Evolutionary conservation across 352 stramenopile species (phyloP).

Genomic region (Pythium brachiatum): DNA sequence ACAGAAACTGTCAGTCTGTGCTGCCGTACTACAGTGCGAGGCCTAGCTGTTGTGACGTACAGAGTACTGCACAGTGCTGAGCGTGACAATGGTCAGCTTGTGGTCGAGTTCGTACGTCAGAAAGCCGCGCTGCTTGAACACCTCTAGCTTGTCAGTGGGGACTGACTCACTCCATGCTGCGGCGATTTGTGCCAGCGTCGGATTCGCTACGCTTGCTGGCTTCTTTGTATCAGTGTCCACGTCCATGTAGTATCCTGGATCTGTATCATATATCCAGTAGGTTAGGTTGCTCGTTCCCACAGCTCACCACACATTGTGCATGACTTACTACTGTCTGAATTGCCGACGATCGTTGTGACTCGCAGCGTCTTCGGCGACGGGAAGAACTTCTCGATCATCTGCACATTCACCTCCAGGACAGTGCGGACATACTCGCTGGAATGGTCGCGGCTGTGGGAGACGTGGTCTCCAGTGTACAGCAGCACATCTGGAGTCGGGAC

Average conservation of each 20-base stretch:
- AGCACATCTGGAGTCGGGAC: constrained; percentile 62
- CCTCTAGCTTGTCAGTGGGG: constrained; percentile 42
- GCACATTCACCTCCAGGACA: constrained; percentile 63
- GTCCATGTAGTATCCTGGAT: constrained; percentile 73
- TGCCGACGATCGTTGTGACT: constrained; percentile 76
- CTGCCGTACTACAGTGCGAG: too few species aligned
- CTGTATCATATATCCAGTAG: constrained; percentile 22
- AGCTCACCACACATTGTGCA: not conserved
- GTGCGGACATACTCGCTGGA: constrained; percentile 55
- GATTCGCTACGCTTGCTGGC: constrained; percentile 44
- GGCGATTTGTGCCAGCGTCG: constrained; percentile 52
- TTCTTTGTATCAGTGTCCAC: constrained; percentile 34
- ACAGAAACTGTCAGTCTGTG: not conserved
- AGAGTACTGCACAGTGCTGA: constrained; percentile 84
- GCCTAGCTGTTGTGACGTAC: too few species aligned
- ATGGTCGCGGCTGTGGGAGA: constrained; percentile 49
- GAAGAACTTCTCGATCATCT: constrained; percentile 67
- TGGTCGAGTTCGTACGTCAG: constrained; percentile 64
- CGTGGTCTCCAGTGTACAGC: constrained; percentile 81
- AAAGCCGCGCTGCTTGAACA: constrained; percentile 60
- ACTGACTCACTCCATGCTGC: constrained; percentile 53
- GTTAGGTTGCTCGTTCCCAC: too few species aligned
- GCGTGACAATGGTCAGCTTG: constrained; percentile 61
- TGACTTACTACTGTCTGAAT: constrained; percentile 61
- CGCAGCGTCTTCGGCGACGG: constrained; percentile 36